Percentiles rank a stretch among this genome's conserved stretches.
Conservation (phyloP, 2,329 filamentous ascomycete genomes). For the Fusarium poae region DNA sequence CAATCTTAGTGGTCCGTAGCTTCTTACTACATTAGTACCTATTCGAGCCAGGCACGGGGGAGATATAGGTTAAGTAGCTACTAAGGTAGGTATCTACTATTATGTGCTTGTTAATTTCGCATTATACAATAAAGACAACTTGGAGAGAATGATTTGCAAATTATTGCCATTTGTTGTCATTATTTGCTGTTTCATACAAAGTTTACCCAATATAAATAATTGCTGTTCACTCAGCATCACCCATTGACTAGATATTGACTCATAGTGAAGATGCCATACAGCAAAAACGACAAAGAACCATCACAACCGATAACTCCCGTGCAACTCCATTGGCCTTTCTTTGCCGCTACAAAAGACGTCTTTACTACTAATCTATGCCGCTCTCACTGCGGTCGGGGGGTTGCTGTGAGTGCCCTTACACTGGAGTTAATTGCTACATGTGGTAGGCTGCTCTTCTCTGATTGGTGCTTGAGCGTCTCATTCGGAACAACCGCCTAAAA, state of each 20-base stretch:
- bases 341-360: background rate
- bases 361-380: background rate
- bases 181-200: background rate
- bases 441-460: conserved; percentile 38
- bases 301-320: conserved; percentile 30
- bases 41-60: background rate
- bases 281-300: background rate
- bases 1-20: conserved; percentile 2
- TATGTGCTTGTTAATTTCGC: background rate
- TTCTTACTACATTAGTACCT: no score
- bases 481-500: conserved; percentile 35
- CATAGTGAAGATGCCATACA: background rate
- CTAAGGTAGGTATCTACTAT: no score
- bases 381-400: conserved; percentile 10
- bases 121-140: background rate
- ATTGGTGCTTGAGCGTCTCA: conserved; percentile 37
- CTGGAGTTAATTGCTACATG: conserved; percentile 42
- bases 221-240: background rate
- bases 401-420: conserved; percentile 34
- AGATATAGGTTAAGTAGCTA: background rate
- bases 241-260: background rate
- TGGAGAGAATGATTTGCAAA: background rate
- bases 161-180: background rate
- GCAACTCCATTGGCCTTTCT: conserved; percentile 12
- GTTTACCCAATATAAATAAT: background rate